Base-by-base conservation (phyloP, 768 basidiomycete species). In the Candolleomyces efflorescens region DNA sequence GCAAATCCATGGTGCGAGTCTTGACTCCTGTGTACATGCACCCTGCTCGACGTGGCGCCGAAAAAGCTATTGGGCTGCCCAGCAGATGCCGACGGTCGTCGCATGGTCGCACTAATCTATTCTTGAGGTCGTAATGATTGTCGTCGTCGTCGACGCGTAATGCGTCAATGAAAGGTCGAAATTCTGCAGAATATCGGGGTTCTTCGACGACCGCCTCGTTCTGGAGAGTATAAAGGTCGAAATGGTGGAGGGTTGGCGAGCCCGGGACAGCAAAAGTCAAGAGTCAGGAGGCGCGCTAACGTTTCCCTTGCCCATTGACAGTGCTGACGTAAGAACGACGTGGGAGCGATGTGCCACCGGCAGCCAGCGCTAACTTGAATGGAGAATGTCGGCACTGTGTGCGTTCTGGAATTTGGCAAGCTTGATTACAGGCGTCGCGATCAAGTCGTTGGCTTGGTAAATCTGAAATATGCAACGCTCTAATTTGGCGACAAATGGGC, bases 51-150 rank as follows among this genome's bases (percentile, higher is more conserved):
- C 48, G 67, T 70, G 12, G 73, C 65, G 38, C 70, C 62, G 2
- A 73, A 55, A 6, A 69, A 65, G 53, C 62, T 66, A 26, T 67
- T 68, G 56, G 62, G 60, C 6, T 73, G 66, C 45, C 76, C 78
- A 41, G 78, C 74, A 55, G 83, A 79, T 9, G 84, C 85, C 55
- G 87, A 88, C 24, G 84, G 77, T 62, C 86, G 79, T 64, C 87
- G 83, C 61, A 55, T 38, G 32, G 77, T 76, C 69, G 83, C 82
- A 68, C 44, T 53, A 24, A n/a, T 22, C 46, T 37, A 22, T 12
- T 7, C 13, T n/a, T 18, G 53, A 22, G 23, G 18, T 24, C n/a
- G 39, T 32, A 41, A 49, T 6, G 39, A 13, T 46, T 46, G 54
- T 20, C 20, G 26, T 32, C 20, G 26, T 32, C 13, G 7, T 23